A percentile compares a stretch with the other conserved stretches of the same genome.
These are phyloP conservation scores for Asterella californica DNA, from an alignment of 225 moss, liverwort and hornwort species.

Conservation along the genomic window DNA sequence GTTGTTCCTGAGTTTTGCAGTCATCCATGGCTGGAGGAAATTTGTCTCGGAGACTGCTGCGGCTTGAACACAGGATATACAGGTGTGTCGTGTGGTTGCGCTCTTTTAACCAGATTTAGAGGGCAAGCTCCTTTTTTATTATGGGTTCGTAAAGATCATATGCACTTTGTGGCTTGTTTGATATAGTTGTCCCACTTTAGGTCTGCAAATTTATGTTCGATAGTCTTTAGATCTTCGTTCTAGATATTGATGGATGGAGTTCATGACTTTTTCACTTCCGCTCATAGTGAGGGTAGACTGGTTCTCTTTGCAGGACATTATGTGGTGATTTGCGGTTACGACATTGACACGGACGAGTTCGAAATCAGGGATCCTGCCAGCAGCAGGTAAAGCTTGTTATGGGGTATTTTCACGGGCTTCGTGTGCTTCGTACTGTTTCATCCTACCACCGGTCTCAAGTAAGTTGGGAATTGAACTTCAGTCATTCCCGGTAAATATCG, in stretches of 20 bases:
- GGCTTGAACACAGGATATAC: slow-evolving; percentile 80
- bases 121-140: background rate
- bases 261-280: background rate
- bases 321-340: slow-evolving; percentile 95
- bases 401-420: background rate
- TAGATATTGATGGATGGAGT: background rate
- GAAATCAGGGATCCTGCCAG: slow-evolving; percentile 97
- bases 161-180: background rate
- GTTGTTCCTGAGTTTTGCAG: slow-evolving; percentile 39
- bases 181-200: background rate
- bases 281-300: background rate
- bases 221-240: background rate
- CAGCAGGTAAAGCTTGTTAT: slow-evolving; percentile 49
- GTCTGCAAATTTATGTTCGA: background rate
- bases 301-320: slow-evolving; percentile 64
- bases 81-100: slow-evolving; percentile 38
- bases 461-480: background rate
- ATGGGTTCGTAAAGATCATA: background rate
- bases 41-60: slow-evolving; percentile 89
- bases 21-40: slow-evolving; percentile 91
- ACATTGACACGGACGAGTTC: slow-evolving; percentile 92
- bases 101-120: background rate
- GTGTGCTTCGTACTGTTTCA: background rate
- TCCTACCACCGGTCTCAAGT: background rate
- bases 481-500: background rate